Conservation (phyloP, 2,329 filamentous ascomycete species). For the Pleoardoris graminearum region DNA sequence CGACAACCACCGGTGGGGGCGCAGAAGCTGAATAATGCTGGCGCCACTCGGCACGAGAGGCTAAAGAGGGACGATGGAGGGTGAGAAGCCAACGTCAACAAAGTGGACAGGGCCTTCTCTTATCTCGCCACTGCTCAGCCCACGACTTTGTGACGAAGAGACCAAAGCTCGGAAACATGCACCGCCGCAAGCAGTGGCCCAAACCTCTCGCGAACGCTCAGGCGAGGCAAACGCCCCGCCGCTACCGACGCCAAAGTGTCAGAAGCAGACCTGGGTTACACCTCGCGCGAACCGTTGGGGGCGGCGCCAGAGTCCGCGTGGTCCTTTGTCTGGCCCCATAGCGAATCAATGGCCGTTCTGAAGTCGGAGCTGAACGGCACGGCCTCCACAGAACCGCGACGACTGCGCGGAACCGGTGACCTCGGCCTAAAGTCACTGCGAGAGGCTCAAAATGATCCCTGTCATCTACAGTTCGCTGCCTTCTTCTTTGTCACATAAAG, state of each 20-base stretch:
- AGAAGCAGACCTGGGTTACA: neutral
- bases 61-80: neutral
- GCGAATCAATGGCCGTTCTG: neutral
- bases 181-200: neutral
- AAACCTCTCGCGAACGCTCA: neutral
- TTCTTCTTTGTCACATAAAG: neutral
- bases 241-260: neutral
- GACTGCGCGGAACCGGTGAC: slow-evolving; percentile 1
- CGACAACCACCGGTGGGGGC: neutral
- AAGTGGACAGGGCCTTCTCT: neutral
- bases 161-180: neutral
- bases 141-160: neutral
- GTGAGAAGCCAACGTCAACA: neutral
- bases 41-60: neutral
- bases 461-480: neutral
- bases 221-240: slow-evolving; percentile 2
- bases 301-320: neutral
- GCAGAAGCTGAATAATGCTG: neutral
- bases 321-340: neutral
- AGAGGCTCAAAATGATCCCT: slow-evolving; percentile 1
- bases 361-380: neutral
- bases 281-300: neutral
- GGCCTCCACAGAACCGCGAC: neutral
- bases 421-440: neutral
- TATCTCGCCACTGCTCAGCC: neutral